These are phyloP conservation scores for Hansenula lynferdii DNA, from an alignment of 1,139 yeast species.

Conservation along the genomic window DNA sequence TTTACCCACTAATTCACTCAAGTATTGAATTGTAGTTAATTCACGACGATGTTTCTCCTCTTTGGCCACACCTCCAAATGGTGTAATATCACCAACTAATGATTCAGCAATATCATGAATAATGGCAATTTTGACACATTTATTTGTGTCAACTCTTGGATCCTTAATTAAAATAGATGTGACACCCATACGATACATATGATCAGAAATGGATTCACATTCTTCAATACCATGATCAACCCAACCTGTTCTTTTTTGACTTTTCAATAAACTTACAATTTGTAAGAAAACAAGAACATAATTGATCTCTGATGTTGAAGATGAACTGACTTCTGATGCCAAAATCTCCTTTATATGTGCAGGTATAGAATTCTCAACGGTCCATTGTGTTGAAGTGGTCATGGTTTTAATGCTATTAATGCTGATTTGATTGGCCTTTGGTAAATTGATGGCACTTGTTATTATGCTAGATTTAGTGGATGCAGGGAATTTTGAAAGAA, in stretches of 20 bases:
- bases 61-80: conserved; percentile 68
- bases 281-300: conserved; percentile 70
- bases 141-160: conserved; percentile 35
- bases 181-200: conserved; percentile 94
- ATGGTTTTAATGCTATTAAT: neutral
- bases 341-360: conserved; percentile 40
- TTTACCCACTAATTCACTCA: conserved; percentile 55
- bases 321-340: conserved; percentile 9
- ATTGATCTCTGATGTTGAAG: conserved; percentile 25
- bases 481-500: no score
- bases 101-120: conserved; percentile 95
- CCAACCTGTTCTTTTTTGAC: conserved; percentile 94
- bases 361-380: conserved; percentile 58
- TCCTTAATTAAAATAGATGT: conserved; percentile 71
- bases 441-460: no score
- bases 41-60: conserved; percentile 80
- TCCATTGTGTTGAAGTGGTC: conserved; percentile 37
- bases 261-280: conserved; percentile 68
- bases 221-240: conserved; percentile 62
- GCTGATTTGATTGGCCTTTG: no score
- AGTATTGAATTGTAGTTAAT: conserved; percentile 62
- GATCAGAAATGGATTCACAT: conserved; percentile 82
- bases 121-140: conserved; percentile 81
- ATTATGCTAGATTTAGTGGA: no score
- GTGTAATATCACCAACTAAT: conserved; percentile 93